Evolutionary conservation across 169 alveolate genomes (phyloP).

Genomic region (Cryptosporidium ubiquitum): DNA sequence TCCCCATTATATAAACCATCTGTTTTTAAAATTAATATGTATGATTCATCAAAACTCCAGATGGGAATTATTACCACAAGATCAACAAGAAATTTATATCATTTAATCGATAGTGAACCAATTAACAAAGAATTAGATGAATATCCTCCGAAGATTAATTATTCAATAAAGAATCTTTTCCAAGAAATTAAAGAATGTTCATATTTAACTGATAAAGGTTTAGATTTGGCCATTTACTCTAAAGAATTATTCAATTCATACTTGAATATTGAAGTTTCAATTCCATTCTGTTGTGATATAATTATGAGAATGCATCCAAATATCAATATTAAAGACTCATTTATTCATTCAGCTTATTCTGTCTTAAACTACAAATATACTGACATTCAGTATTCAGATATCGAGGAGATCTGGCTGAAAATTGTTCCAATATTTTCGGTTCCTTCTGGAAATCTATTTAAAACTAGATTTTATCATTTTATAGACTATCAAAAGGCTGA

Average conservation of each 20-base stretch:
- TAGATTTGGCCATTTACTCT: slow-evolving; percentile 42
- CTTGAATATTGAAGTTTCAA: slow-evolving; percentile 2
- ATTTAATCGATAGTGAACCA: slow-evolving; percentile 7
- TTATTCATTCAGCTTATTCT: slow-evolving; percentile 39
- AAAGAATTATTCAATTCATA: not conserved
- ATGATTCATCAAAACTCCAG: not conserved
- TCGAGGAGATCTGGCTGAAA: slow-evolving; percentile 34
- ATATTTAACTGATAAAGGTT: slow-evolving; percentile 39
- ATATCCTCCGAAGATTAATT: slow-evolving; percentile 20
- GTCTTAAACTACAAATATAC: not conserved
- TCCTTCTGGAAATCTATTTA: slow-evolving; percentile 36
- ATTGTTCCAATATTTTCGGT: slow-evolving; percentile 23
- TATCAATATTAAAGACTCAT: slow-evolving; percentile 48
- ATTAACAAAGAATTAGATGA: not conserved
- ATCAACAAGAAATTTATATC: slow-evolving; percentile 28
- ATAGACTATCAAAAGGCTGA: not conserved
- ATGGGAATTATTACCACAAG: slow-evolving; percentile 9
- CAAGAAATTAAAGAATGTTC: slow-evolving; percentile 35
- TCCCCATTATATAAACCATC: slow-evolving; percentile 41
- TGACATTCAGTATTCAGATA: not conserved
- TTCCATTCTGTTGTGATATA: slow-evolving; percentile 17
- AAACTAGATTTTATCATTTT: slow-evolving; percentile 26
- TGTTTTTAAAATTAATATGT: slow-evolving; percentile 24
- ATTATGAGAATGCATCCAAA: slow-evolving; percentile 36
- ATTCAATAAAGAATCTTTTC: not conserved